phyloP scores from a whole-genome alignment of 768 basidiomycete genomes.

The Dendrothele bispora region DNA sequence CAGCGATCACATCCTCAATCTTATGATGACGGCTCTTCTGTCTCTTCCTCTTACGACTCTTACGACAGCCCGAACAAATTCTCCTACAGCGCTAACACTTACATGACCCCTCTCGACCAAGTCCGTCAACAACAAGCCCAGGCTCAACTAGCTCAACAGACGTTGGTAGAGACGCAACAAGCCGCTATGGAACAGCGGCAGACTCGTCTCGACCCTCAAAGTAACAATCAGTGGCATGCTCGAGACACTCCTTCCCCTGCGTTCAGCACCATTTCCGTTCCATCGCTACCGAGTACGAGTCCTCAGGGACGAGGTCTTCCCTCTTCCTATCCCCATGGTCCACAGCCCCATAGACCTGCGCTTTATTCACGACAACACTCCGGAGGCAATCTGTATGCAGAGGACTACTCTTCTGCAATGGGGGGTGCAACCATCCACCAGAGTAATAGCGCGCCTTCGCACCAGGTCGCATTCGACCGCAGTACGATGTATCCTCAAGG shows the following conservation, averaged over 20 bases:
- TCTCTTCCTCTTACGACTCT: no score
- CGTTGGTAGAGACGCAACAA: no score
- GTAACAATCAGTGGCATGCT: conserved; percentile 36
- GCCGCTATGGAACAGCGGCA: conserved; percentile 13
- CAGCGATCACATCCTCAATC: no score
- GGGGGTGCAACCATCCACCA: conserved; percentile 40
- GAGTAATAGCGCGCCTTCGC: conserved; percentile 67
- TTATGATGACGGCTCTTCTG: no score
- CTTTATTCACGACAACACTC: conserved; percentile 14
- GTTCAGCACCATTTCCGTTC: conserved; percentile 37
- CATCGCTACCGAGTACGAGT: conserved; percentile 32
- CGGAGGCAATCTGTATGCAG: conserved; percentile 6
- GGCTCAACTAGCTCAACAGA: no score
- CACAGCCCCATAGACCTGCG: background rate
- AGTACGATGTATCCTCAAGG: conserved; percentile 46
- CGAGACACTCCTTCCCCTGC: conserved; percentile 38
- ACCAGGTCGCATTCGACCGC: conserved; percentile 68
- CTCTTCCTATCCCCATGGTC: background rate
- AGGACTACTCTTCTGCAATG: conserved; percentile 17
- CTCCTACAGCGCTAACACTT: no score
- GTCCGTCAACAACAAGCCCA: no score
- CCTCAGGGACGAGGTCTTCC: conserved; percentile 17
- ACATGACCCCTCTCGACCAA: no score
- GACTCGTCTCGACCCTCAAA: conserved; percentile 22
- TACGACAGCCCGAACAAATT: no score